Base-by-base conservation (phyloP, 441 rosid species). In the Kokia cookei region DNA sequence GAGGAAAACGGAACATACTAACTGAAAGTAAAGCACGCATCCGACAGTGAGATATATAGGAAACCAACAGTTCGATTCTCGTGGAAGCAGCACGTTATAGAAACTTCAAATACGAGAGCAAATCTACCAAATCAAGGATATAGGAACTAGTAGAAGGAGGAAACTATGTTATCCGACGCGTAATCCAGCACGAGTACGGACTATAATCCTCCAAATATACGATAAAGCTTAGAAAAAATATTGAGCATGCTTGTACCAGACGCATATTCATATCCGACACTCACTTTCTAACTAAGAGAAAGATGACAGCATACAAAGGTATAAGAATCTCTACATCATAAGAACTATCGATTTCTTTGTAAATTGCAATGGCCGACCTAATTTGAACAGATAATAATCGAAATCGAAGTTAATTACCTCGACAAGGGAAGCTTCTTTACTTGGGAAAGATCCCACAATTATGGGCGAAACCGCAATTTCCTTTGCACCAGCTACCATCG, bases 401-500 rank as follows among this genome's bases (percentile, higher is more conserved):
- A 40, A 69, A 59, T 14, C 26, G 43, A 71, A 42, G 74, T 10
- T 0, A 26, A 14, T 47, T 73, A 95, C 99, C 95, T 93, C 96
- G 58, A 91, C 93, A 15, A 95, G 83, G 2, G 93, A 90, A 53
- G 98, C 97, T 81, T 89, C 96, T 83, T 91, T 93, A 63, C 93
- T 81, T 6, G 97, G 88, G 82, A 93, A 87, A 75, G 95, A 87
- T 14, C 98, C 95, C 35, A 89, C 88, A 2, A 93, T 83, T 0
- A 97, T 86, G 73, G 99, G 98, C 59, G 97, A 95, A 32, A 93
- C 78, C 63, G 90, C 95, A 72, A 85, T 91, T 19, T 95, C 98
- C 65, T 90, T 93, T 14, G 97, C 94, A 67, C 98, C 95, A 9
- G 96, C 97, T 51, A 89, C 85, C 99, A 93, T 83, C 2, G 97